These are phyloP conservation scores for Epicoccum nigrum DNA, from an alignment of 2,329 filamentous ascomycete genomes.

Conservation along the genomic window DNA sequence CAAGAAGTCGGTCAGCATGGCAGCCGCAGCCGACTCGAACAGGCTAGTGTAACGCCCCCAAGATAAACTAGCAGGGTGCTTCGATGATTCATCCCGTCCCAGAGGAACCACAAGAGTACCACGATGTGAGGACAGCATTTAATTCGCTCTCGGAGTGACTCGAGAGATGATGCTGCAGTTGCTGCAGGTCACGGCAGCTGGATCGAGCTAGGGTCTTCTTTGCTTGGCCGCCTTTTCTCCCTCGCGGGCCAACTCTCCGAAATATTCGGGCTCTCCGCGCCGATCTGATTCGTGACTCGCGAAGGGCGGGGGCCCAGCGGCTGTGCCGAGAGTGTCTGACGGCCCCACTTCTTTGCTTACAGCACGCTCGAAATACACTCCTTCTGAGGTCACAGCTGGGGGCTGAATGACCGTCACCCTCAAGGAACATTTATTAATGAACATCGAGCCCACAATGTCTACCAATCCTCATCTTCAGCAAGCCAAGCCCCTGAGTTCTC, in stretches of 20 bases:
- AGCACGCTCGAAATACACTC: slow-evolving; percentile 41
- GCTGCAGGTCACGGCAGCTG: slow-evolving; percentile 26
- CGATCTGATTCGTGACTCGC: slow-evolving; percentile 31
- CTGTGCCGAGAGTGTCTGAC: slow-evolving; percentile 42
- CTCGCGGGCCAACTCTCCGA: slow-evolving; percentile 16
- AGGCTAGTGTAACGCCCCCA: slow-evolving; percentile 30
- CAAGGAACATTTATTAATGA: slow-evolving; percentile 33
- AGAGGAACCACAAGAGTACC: slow-evolving; percentile 23
- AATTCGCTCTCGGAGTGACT: slow-evolving; percentile 21
- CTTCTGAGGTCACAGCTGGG: slow-evolving; percentile 34
- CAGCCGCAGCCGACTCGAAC: slow-evolving; percentile 20
- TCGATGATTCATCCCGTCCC: slow-evolving; percentile 19
- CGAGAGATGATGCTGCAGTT: slow-evolving; percentile 23
- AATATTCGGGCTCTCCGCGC: slow-evolving; percentile 25
- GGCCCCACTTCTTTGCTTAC: slow-evolving; percentile 44
- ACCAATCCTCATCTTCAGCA: slow-evolving; percentile 23
- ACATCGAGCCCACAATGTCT: slow-evolving; percentile 36
- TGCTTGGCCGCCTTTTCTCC: slow-evolving; percentile 34
- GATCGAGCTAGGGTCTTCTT: slow-evolving; percentile 20
- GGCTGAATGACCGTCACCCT: slow-evolving; percentile 36
- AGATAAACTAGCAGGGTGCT: slow-evolving; percentile 25
- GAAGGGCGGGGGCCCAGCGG: slow-evolving; percentile 36
- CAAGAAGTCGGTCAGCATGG: slow-evolving; percentile 43
- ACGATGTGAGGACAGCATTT: not conserved
- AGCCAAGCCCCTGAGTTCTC: slow-evolving; percentile 24